A percentile compares a stretch with the other conserved stretches of the same genome.
phyloP scores from a whole-genome alignment of 176 grass and related monocot species.

The Metroxylon sagu region DNA sequence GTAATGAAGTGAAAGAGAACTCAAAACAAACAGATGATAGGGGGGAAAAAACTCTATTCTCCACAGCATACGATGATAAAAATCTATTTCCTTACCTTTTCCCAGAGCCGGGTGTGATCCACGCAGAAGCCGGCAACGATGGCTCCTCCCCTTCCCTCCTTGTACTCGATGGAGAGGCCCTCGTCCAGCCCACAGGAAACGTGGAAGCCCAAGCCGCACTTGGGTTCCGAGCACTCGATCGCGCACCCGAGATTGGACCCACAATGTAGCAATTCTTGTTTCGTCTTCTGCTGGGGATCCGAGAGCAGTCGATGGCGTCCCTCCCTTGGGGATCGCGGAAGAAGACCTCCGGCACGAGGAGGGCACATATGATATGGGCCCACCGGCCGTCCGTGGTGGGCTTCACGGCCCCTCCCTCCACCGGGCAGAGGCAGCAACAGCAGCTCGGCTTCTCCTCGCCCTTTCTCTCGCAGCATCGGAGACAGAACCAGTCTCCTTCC shows the following conservation, averaged over 20 bases:
- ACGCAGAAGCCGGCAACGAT: conserved; percentile 74
- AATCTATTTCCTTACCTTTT: conserved; percentile 40
- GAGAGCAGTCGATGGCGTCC: conserved; percentile 74
- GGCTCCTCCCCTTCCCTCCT: conserved; percentile 37
- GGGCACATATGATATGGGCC: conserved; percentile 76
- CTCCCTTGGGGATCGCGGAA: conserved; percentile 67
- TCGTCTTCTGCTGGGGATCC: conserved; percentile 41
- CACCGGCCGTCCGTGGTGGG: conserved; percentile 49
- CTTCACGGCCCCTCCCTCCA: conserved; percentile 59
- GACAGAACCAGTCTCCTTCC: conserved; percentile 92
- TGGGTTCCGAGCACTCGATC: conserved; percentile 76
- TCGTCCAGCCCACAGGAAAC: conserved; percentile 64
- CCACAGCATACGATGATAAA: no score
- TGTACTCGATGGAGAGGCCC: conserved; percentile 67
- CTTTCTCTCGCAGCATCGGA: conserved; percentile 27
- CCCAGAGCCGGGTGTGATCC: conserved; percentile 78
- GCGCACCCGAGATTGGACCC: conserved; percentile 42
- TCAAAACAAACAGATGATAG: no score
- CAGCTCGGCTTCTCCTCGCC: background rate
- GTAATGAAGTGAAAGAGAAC: no score
- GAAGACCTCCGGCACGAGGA: conserved; percentile 92
- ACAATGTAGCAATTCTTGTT: conserved; percentile 62
- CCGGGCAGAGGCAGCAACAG: conserved; percentile 65
- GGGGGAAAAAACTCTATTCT: no score
- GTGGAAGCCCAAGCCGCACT: conserved; percentile 67